Conservation (phyloP, 2,329 filamentous ascomycete species). For the Stemphylium lycopersici region DNA sequence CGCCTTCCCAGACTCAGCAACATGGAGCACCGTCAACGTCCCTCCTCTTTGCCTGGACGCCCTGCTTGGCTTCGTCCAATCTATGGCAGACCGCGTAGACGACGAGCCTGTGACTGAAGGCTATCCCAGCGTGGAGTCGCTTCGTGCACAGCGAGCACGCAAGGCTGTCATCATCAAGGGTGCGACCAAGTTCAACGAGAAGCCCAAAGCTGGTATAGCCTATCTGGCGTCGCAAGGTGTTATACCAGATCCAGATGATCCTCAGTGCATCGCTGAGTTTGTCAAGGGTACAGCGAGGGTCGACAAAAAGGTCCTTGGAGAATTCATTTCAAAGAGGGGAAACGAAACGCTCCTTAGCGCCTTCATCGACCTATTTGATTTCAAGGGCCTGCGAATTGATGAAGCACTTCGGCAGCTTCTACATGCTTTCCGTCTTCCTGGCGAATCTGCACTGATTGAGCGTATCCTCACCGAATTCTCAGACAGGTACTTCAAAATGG, state of each 20-base stretch:
- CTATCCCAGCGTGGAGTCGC: constrained; percentile 66
- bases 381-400: constrained; percentile 82
- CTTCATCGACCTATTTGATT: constrained; percentile 88
- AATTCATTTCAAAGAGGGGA: constrained; percentile 88
- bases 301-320: constrained; percentile 88
- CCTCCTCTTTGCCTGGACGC: constrained; percentile 94
- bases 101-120: constrained; percentile 68
- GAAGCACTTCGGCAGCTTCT: constrained; percentile 88
- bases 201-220: constrained; percentile 84
- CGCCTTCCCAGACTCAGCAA: constrained; percentile 94
- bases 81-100: constrained; percentile 83
- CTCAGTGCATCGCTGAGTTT: constrained; percentile 82
- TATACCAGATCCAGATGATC: constrained; percentile 75
- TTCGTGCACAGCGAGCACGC: constrained; percentile 74
- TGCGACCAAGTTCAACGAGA: constrained; percentile 92
- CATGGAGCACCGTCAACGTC: constrained; percentile 98
- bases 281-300: constrained; percentile 85
- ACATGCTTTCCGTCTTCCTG: constrained; percentile 89
- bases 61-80: constrained; percentile 87
- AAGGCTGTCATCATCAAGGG: constrained; percentile 92
- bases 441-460: constrained; percentile 91
- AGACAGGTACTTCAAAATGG: constrained; percentile 78
- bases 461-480: constrained; percentile 87
- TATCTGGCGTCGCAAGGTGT: constrained; percentile 86
- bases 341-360: constrained; percentile 85